Percentiles rank a stretch among this genome's conserved stretches.
Evolutionary conservation across 805 yeast genomes (phyloP).

Genomic region (Ogataea pignaliae): DNA sequence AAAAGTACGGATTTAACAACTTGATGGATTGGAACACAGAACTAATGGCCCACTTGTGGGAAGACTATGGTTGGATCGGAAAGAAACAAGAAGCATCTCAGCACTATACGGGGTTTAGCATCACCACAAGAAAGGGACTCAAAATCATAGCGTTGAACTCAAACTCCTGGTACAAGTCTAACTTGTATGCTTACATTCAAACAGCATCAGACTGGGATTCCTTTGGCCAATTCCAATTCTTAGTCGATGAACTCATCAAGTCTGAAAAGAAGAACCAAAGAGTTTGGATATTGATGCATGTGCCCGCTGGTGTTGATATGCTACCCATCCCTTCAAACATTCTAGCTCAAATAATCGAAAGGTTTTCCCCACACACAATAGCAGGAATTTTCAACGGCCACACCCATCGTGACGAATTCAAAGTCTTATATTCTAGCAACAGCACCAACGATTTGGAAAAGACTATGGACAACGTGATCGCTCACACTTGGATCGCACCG

Average conservation of each 20-base stretch:
- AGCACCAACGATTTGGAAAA: no score
- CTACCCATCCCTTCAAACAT: conserved; percentile 57
- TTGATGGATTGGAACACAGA: conserved; percentile 45
- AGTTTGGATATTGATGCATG: conserved; percentile 73
- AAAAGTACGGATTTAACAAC: conserved; percentile 37
- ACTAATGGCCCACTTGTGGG: conserved; percentile 45
- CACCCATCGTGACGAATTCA: conserved; percentile 66
- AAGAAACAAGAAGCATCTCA: conserved; percentile 30
- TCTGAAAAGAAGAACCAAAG: conserved; percentile 54
- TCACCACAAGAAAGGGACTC: conserved; percentile 50
- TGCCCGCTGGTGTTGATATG: conserved; percentile 58
- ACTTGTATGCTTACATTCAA: conserved; percentile 51
- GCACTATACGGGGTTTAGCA: conserved; percentile 61
- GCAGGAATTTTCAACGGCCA: conserved; percentile 70
- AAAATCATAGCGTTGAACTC: conserved; percentile 62
- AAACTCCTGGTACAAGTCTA: conserved; percentile 62
- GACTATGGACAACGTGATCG: conserved; percentile 35
- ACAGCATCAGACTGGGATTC: conserved; percentile 48
- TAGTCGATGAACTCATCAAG: conserved; percentile 57
- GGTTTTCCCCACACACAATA: conserved; percentile 66
- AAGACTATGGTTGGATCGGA: conserved; percentile 42
- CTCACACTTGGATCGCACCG: conserved; percentile 62
- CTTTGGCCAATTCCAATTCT: conserved; percentile 59
- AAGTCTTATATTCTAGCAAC: conserved; percentile 45
- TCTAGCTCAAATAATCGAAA: conserved; percentile 52